These are phyloP conservation scores for Penicillium odoratum DNA, from an alignment of 495 filamentous ascomycete species.

Conservation along the genomic window DNA sequence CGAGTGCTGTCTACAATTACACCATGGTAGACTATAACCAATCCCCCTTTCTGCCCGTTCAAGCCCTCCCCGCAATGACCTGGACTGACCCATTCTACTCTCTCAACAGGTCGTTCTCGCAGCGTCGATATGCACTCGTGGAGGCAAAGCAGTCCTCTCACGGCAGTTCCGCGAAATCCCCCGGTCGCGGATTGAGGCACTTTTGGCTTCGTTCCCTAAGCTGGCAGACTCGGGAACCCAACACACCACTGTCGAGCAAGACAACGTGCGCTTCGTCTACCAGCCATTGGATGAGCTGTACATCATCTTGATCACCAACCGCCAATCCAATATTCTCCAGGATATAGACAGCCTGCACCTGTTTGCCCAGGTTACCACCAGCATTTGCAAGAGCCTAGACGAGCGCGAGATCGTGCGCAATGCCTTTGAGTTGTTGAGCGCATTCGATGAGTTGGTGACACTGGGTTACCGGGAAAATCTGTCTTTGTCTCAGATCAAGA, in stretches of 20 bases:
- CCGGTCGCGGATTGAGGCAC: conserved; percentile 90
- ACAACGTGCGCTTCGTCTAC: conserved; percentile 99
- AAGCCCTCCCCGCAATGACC: background rate
- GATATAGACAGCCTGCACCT: conserved; percentile 97
- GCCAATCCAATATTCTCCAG: conserved; percentile 97
- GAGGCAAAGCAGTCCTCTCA: conserved; percentile 94
- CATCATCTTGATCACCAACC: conserved; percentile 99
- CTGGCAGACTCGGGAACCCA: conserved; percentile 92
- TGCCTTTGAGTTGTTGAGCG: conserved; percentile 92
- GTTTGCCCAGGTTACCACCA: conserved; percentile 94
- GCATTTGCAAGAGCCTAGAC: conserved; percentile 93
- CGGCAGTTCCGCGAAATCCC: conserved; percentile 96
- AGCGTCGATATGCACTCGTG: conserved; percentile 97
- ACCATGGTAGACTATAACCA: conserved; percentile 24
- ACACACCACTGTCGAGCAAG: conserved; percentile 96
- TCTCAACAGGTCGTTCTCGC: conserved; percentile 85
- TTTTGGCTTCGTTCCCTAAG: conserved; percentile 95
- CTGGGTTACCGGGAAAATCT: conserved; percentile 95
- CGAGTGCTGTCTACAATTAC: conserved; percentile 4
- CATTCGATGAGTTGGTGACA: conserved; percentile 95
- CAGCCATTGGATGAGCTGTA: conserved; percentile 98
- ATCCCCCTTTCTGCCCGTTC: background rate
- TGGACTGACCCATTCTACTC: conserved; percentile 28
- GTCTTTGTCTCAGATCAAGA: conserved; percentile 93
- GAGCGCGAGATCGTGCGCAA: conserved; percentile 92